phyloP scores from a whole-genome alignment of 768 basidiomycete genomes.

The Chlorophyllum brunneum region DNA sequence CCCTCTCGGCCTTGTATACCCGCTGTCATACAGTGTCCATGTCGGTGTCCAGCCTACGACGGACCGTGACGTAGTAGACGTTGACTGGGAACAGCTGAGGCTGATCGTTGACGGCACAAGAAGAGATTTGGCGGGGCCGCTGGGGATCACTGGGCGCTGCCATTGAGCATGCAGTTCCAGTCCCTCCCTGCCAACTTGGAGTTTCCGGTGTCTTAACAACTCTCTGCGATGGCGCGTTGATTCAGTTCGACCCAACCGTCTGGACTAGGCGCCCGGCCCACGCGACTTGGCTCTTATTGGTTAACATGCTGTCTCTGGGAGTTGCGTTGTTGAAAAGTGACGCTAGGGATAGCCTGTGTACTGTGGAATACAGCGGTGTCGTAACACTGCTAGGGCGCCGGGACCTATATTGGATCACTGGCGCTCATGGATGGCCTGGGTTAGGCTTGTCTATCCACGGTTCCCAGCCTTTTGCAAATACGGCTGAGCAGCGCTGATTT shows the following conservation, averaged over 20 bases:
- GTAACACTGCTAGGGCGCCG: not conserved
- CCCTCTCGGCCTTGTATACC: no score
- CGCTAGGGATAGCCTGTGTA: not conserved
- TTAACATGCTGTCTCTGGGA: no score
- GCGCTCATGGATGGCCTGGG: not conserved
- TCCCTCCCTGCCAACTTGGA: not conserved
- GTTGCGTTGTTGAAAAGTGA: no score
- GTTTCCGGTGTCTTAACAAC: not conserved
- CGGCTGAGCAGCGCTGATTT: no score
- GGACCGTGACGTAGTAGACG: no score
- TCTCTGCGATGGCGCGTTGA: not conserved
- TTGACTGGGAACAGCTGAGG: no score
- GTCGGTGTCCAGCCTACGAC: no score
- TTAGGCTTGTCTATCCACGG: not conserved
- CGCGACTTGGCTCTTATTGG: not conserved
- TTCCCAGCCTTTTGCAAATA: no score
- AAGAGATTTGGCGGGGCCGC: no score
- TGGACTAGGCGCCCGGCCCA: not conserved
- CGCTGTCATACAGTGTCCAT: no score
- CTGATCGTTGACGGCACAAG: no score
- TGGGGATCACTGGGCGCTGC: not conserved
- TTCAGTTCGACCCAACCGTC: not conserved
- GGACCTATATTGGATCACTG: not conserved
- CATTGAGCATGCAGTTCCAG: not conserved
- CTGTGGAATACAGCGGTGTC: not conserved